phyloP scores from a whole-genome alignment of 129 eudicot genomes.

The Smallanthus sonchifolius region DNA sequence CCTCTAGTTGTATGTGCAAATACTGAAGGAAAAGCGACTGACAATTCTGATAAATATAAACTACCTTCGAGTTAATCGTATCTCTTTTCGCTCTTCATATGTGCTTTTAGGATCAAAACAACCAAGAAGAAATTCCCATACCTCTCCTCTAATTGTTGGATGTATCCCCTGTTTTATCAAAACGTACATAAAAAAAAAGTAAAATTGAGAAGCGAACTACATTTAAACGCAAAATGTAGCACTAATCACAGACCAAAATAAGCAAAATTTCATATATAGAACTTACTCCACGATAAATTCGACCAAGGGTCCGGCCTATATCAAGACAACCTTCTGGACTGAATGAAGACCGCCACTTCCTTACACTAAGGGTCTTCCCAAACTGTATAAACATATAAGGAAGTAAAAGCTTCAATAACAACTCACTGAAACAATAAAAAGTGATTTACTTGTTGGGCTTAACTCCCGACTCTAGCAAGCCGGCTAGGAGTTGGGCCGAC shows the following conservation, averaged over 20 bases:
- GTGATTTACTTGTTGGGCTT: no score
- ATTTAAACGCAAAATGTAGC: neutral
- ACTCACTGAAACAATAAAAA: neutral
- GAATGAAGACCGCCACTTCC: conserved; percentile 86
- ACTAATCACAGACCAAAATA: neutral
- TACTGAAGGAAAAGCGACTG: neutral
- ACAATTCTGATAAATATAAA: neutral
- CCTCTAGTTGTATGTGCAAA: neutral
- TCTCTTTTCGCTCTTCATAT: conserved; percentile 67
- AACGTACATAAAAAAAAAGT: neutral
- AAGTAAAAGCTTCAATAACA: neutral
- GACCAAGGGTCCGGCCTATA: conserved; percentile 74
- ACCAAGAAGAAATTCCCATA: conserved; percentile 91
- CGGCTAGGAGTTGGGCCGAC: no score
- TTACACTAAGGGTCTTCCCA: conserved; percentile 82
- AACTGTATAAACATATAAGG: conserved; percentile 37
- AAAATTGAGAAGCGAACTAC: neutral
- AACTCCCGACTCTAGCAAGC: no score
- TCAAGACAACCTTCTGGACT: conserved; percentile 81
- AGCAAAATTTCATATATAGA: neutral
- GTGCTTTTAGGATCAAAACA: conserved; percentile 91
- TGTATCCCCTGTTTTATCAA: conserved; percentile 67
- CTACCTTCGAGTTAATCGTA: conserved; percentile 74
- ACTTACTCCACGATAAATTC: conserved; percentile 86
- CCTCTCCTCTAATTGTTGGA: conserved; percentile 93